Evolutionary conservation across 2,329 filamentous ascomycete species (phyloP).

Genomic region (Akanthomyces muscarius): DNA sequence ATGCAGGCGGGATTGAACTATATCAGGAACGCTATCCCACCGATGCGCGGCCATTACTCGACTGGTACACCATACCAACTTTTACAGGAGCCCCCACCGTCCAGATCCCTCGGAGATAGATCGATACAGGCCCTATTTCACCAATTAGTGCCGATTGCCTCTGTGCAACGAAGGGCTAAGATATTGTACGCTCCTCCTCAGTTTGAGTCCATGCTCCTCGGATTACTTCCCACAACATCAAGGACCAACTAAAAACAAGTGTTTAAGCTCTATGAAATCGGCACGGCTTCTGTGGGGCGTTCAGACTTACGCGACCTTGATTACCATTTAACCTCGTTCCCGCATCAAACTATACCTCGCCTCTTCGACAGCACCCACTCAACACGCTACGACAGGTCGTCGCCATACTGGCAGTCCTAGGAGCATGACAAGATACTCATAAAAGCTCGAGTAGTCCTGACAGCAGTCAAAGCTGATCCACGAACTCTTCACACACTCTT

Average conservation of each 20-base stretch:
- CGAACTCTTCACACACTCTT: background rate
- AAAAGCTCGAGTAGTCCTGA: background rate
- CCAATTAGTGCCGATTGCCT: background rate
- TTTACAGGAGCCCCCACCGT: background rate
- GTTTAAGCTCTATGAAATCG: background rate
- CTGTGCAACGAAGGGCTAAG: background rate
- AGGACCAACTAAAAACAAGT: background rate
- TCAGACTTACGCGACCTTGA: background rate
- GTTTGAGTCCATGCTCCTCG: background rate
- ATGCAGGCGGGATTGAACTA: background rate
- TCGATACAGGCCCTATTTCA: background rate
- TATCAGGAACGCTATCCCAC: slow-evolving; percentile 12
- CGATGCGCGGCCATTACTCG: background rate
- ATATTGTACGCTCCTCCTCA: background rate
- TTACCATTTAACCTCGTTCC: background rate
- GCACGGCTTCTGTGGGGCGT: background rate
- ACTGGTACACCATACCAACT: background rate
- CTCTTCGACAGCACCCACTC: background rate
- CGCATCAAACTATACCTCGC: background rate
- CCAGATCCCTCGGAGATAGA: background rate
- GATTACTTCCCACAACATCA: background rate
- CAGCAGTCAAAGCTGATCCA: background rate
- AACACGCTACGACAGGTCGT: background rate
- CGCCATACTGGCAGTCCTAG: background rate
- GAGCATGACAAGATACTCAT: slow-evolving; percentile 1